These are phyloP conservation scores for Fusarium albidum DNA, from an alignment of 2,329 filamentous ascomycete species.

Conservation along the genomic window DNA sequence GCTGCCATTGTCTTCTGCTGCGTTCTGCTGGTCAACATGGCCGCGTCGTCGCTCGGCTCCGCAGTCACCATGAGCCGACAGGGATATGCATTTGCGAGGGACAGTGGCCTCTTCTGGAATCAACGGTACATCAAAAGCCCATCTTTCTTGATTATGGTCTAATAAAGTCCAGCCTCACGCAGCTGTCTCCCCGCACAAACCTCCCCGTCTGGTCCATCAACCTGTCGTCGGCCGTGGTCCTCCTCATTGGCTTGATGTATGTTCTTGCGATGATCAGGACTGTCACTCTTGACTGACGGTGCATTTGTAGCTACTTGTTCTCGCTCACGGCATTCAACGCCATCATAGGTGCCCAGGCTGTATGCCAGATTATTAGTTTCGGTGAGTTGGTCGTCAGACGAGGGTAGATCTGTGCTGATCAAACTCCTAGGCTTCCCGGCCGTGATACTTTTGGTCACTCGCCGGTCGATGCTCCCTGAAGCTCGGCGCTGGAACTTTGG, in stretches of 20 bases:
- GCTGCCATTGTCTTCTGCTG: too few relatives aligned
- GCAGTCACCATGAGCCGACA: too few relatives aligned
- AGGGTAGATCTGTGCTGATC: not conserved
- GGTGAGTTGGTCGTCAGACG: not conserved
- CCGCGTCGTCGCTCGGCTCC: too few relatives aligned
- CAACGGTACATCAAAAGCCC: too few relatives aligned
- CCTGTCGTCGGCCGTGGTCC: slow-evolving; percentile 1
- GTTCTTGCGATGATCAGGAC: not conserved
- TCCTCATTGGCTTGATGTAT: slow-evolving; percentile 4
- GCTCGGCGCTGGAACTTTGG: not conserved
- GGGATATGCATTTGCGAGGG: too few relatives aligned
- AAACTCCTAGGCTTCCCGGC: not conserved
- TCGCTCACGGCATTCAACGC: slow-evolving; percentile 7
- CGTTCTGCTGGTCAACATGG: too few relatives aligned
- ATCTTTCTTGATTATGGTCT: too few relatives aligned
- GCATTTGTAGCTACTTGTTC: not conserved
- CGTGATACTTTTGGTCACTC: not conserved
- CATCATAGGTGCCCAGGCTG: not conserved
- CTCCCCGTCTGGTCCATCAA: slow-evolving; percentile 6
- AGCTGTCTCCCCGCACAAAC: not conserved
- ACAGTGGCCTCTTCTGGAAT: not conserved
- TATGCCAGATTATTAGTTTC: slow-evolving; percentile 6
- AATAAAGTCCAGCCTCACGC: not conserved
- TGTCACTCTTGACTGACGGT: too few relatives aligned
- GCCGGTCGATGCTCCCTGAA: not conserved